phyloP scores from a whole-genome alignment of 139 green algal species.

The Closterium sp. region DNA sequence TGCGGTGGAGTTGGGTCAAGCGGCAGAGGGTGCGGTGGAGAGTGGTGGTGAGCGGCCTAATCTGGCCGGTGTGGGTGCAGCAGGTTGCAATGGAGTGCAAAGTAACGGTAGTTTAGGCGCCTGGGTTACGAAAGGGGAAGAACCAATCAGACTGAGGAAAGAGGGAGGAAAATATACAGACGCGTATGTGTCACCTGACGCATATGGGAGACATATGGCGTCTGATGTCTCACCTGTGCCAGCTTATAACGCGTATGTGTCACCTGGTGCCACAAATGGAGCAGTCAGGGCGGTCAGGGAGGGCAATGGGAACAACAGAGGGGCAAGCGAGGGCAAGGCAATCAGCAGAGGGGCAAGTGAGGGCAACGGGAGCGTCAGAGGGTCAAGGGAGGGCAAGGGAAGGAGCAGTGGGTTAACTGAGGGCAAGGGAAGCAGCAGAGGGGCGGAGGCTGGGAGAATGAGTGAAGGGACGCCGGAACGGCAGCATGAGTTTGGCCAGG shows the following conservation, averaged over 20 bases:
- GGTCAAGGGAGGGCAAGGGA: no score
- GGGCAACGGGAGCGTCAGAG: no score
- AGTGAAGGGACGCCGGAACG: background rate
- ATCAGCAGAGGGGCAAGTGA: background rate
- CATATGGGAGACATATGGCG: no score
- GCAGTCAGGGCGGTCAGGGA: background rate
- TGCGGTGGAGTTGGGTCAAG: background rate
- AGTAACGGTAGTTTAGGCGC: background rate
- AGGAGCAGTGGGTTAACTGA: background rate
- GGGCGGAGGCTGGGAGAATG: background rate
- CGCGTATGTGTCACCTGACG: no score
- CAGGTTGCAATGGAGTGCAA: background rate
- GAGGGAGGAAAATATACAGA: no score
- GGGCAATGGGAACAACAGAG: background rate
- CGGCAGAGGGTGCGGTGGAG: background rate
- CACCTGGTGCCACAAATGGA: background rate
- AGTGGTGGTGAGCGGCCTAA: background rate
- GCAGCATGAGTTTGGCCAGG: background rate
- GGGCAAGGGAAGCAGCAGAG: no score
- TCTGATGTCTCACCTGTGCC: no score
- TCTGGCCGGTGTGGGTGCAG: background rate
- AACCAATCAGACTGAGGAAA: no score
- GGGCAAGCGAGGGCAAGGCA: no score
- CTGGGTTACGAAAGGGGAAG: background rate
- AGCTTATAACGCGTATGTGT: no score